A percentile compares a stretch with the other conserved stretches of the same genome.
phyloP scores from a whole-genome alignment of 83 land plant genomes.

The Larix sibirica region DNA sequence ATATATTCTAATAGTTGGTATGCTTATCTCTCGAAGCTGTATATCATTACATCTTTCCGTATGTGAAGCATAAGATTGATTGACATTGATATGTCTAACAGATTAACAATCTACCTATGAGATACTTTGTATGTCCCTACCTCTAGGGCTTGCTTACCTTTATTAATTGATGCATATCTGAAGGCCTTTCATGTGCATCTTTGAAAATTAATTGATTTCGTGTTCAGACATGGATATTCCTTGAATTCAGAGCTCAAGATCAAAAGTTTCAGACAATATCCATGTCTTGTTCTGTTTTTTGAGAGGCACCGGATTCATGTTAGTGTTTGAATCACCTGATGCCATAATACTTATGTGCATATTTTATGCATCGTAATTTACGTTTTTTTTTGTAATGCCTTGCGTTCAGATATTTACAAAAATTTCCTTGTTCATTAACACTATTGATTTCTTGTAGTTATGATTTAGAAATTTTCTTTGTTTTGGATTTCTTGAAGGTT shows the following conservation, averaged over 20 bases:
- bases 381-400: not conserved
- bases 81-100: not conserved
- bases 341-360: not conserved
- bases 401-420: not conserved
- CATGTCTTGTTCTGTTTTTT: not conserved
- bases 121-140: not conserved
- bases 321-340: not conserved
- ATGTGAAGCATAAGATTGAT: not conserved
- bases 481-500: conserved; percentile 44
- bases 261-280: not conserved
- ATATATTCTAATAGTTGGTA: not conserved
- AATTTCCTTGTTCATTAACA: not conserved
- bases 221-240: too few relatives aligned
- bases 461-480: too few relatives aligned
- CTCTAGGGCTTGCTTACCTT: not conserved
- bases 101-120: not conserved
- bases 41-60: not conserved
- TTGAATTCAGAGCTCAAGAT: too few relatives aligned
- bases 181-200: not conserved
- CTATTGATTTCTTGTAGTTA: not conserved
- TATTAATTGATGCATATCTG: not conserved
- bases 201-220: too few relatives aligned
- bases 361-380: not conserved
- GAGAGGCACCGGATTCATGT: not conserved
- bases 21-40: not conserved